Conservation (phyloP, 129 eudicot genomes). For the Helichrysum umbraculigerum region DNA sequence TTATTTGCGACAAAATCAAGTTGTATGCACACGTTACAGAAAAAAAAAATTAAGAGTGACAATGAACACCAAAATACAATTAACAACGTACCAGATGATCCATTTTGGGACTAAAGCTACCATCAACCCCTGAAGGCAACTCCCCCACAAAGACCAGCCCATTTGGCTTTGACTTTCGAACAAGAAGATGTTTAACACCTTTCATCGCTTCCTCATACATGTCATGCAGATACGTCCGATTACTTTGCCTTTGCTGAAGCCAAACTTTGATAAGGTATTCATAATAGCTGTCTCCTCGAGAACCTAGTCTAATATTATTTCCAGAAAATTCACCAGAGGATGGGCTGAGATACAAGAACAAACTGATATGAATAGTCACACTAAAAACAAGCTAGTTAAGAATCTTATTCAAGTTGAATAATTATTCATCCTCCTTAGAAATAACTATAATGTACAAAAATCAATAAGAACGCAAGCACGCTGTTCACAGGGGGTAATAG, state of each 20-base stretch:
- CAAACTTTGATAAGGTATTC: conserved; percentile 97
- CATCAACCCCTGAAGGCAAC: conserved; percentile 75
- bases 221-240: conserved; percentile 63
- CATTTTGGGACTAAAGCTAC: conserved; percentile 89
- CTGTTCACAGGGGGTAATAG: neutral
- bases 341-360: conserved; percentile 61
- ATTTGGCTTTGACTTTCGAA: conserved; percentile 77
- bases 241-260: conserved; percentile 78
- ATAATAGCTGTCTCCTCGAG: conserved; percentile 98
- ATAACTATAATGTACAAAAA: neutral
- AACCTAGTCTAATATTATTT: conserved; percentile 82
- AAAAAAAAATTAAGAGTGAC: neutral
- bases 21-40: neutral
- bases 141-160: conserved; percentile 88
- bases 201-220: conserved; percentile 92
- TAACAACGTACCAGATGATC: conserved; percentile 74
- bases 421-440: conserved; percentile 2
- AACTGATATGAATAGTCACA: conserved; percentile 6
- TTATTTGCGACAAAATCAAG: conserved; percentile 14
- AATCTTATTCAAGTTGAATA: neutral
- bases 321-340: conserved; percentile 86
- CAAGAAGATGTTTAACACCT: conserved; percentile 94
- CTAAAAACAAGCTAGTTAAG: neutral
- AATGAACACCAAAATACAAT: conserved; percentile 17
- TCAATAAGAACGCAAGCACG: conserved; percentile 9